Percentiles rank a stretch among this genome's conserved stretches.
Conservation (phyloP, 352 stramenopile genomes). For the Globisporangium rhizosaccharum region DNA sequence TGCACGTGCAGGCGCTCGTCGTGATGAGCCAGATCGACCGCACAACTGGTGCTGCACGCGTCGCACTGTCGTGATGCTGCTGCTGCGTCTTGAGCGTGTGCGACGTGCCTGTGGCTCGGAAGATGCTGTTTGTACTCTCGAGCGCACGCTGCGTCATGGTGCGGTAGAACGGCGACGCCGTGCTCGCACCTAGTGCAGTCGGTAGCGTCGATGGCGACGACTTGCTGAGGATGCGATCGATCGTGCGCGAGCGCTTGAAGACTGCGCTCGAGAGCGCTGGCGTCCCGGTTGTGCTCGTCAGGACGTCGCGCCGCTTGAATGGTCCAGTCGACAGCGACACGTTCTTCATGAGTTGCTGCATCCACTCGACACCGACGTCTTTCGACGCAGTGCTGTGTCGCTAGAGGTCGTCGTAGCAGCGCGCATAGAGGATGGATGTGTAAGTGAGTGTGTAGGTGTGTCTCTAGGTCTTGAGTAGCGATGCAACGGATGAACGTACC, state of each 20-base stretch:
- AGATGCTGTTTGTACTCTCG: conserved; percentile 12
- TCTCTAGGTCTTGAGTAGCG: neutral
- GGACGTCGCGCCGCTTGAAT: conserved; percentile 17
- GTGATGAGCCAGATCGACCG: conserved; percentile 39
- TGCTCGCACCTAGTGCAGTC: neutral
- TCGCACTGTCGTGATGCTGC: neutral
- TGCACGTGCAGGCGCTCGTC: conserved; percentile 24
- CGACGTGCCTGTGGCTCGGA: neutral
- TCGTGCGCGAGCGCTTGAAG: conserved; percentile 38
- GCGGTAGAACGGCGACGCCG: conserved; percentile 24
- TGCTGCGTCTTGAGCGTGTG: neutral
- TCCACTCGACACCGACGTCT: conserved; percentile 20
- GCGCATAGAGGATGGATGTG: neutral
- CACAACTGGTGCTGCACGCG: conserved; percentile 12
- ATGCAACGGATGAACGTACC: neutral
- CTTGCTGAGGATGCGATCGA: conserved; percentile 23
- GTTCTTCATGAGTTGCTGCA: conserved; percentile 23
- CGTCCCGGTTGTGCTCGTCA: neutral
- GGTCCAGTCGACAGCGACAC: conserved; percentile 11
- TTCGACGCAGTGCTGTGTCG: conserved; percentile 6
- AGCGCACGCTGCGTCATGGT: conserved; percentile 34
- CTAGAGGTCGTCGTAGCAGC: neutral
- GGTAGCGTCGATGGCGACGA: neutral
- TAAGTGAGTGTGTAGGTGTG: neutral
- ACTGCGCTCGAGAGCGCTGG: conserved; percentile 5